Evolutionary conservation across 257 asterid genomes (phyloP), one percentile per base, ranked within the genome.

Genomic region (Catharanthus roseus): DNA sequence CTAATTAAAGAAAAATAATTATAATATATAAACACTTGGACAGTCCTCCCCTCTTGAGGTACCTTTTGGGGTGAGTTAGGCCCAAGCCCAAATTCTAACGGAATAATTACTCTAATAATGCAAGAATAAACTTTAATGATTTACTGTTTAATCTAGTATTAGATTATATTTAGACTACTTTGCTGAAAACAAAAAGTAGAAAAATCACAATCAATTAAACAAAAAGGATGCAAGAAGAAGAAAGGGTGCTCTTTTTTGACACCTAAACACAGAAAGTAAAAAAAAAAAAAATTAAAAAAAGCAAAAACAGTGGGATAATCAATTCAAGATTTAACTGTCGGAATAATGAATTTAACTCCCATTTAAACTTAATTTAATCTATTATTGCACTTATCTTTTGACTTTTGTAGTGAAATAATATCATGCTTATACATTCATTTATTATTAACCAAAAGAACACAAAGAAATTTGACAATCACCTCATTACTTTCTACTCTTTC

Each of bases 301-400:
- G 58, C 44, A 31, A 31, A 49, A 44, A 47, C 18, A 50, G 5
- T 8, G n/a, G 34, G 23, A 3, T 23, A 24, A 65, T 53, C 67
- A 8, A 24, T 12, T 19, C 5, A 12, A 74, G 74, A 75, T 75
- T 60, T 39, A 68, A 68, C 47, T 75, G 79, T 75, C 79, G 56
- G 74, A 75, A 28, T 26, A 21, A 45, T 75, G 70, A 38, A 38
- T 38, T 38, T 8, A 38, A 38, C 3, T 38, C 42, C 8, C 42
- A 3, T 38, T 38, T 38, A n/a, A n/a, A n/a, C n/a, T n/a, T n/a
- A n/a, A n/a, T n/a, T n/a, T n/a, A n/a, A n/a, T 38, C 42, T 38
- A 38, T 38, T 38, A 38, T 38, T 38, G 42, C 42, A 38, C 42
- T 8, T 38, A 38, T 3, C 42, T 38, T 38, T 38, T 38, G 42